Conservation (phyloP, 139 green algal species). For the Nannochloris sp. region DNA sequence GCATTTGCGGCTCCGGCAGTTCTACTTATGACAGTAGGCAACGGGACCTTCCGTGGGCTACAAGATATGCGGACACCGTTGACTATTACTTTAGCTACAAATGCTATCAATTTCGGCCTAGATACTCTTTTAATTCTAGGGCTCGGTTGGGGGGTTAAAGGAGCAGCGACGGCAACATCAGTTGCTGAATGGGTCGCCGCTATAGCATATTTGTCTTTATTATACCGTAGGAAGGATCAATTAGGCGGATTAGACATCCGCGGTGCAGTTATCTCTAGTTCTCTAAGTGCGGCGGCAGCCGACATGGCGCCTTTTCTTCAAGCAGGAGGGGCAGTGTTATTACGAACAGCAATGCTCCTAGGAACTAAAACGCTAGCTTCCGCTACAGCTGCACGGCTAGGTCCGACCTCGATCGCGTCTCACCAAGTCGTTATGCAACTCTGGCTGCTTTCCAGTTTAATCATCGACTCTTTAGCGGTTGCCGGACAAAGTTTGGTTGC, state of each 20-base stretch:
- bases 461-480: slow-evolving; percentile 64
- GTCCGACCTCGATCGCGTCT: slow-evolving; percentile 44
- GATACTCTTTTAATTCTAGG: slow-evolving; percentile 33
- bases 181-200: slow-evolving; percentile 46
- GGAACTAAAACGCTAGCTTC: slow-evolving; percentile 63
- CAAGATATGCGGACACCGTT: slow-evolving; percentile 67
- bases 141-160: slow-evolving; percentile 34
- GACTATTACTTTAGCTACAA: slow-evolving; percentile 47
- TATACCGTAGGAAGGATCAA: slow-evolving; percentile 23
- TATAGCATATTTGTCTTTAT: slow-evolving; percentile 31
- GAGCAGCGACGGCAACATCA: slow-evolving; percentile 46
- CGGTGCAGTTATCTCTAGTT: not conserved
- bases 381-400: slow-evolving; percentile 53
- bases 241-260: slow-evolving; percentile 22
- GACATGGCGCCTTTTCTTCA: slow-evolving; percentile 33
- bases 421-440: slow-evolving; percentile 69
- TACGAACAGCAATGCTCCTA: slow-evolving; percentile 57
- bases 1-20: slow-evolving; percentile 51
- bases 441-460: slow-evolving; percentile 58
- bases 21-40: slow-evolving; percentile 47
- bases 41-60: slow-evolving; percentile 61
- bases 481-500: slow-evolving; percentile 62
- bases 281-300: not conserved
- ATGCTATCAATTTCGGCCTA: slow-evolving; percentile 58
- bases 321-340: slow-evolving; percentile 50